Conservation (phyloP, 2,329 filamentous ascomycete genomes). For the Calonectria hawksworthii region DNA sequence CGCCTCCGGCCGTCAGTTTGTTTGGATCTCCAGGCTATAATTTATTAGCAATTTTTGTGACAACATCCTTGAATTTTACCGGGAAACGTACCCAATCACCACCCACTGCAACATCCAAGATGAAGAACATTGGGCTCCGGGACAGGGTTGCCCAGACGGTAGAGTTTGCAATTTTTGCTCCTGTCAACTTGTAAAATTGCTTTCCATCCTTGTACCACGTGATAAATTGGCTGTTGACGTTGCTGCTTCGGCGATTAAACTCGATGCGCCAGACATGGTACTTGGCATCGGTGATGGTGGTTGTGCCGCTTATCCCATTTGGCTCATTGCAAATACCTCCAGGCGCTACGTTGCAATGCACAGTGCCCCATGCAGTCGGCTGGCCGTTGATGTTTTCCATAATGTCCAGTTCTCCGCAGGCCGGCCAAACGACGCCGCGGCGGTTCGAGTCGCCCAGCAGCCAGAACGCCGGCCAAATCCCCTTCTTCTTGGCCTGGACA, state of each 20-base stretch:
- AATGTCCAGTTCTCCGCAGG: slow-evolving; percentile 70
- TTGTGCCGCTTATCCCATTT: slow-evolving; percentile 54
- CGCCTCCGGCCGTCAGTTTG: slow-evolving; percentile 57
- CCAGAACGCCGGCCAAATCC: slow-evolving; percentile 73
- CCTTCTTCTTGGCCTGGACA: slow-evolving; percentile 59
- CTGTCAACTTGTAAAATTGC: slow-evolving; percentile 59
- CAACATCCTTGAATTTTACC: background rate
- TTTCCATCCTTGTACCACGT: slow-evolving; percentile 64
- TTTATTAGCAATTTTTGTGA: background rate
- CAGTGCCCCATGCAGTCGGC: slow-evolving; percentile 61
- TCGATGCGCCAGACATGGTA: slow-evolving; percentile 66
- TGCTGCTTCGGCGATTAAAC: slow-evolving; percentile 61
- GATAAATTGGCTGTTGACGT: slow-evolving; percentile 64
- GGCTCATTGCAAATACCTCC: slow-evolving; percentile 68
- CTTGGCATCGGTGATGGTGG: slow-evolving; percentile 53
- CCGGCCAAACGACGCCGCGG: slow-evolving; percentile 64
- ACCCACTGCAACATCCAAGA: slow-evolving; percentile 70
- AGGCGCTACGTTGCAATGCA: slow-evolving; percentile 62
- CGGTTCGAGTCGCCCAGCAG: slow-evolving; percentile 65
- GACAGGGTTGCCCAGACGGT: slow-evolving; percentile 64
- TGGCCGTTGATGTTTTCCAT: slow-evolving; percentile 68
- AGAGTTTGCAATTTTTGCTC: slow-evolving; percentile 59
- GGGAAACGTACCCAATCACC: slow-evolving; percentile 62
- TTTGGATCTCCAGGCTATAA: slow-evolving; percentile 63
- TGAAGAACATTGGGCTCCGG: slow-evolving; percentile 64